Evolutionary conservation across 1,139 yeast genomes (phyloP).

Genomic region (Geotrichum restrictum): DNA sequence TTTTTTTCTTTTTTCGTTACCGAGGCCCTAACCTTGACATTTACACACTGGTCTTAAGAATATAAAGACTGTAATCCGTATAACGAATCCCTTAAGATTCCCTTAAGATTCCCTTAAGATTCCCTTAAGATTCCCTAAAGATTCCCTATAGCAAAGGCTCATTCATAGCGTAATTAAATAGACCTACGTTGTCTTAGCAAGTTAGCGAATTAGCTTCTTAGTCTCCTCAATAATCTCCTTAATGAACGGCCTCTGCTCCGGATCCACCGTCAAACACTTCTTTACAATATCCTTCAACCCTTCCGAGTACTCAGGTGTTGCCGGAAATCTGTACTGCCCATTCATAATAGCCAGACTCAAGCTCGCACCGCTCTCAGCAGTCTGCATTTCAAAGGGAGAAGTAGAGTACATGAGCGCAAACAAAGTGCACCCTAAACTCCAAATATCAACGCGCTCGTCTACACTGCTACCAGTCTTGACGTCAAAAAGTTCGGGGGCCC

Average conservation of each 20-base stretch:
- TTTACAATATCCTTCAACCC: constrained; percentile 54
- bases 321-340: constrained; percentile 67
- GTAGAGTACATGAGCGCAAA: constrained; percentile 73
- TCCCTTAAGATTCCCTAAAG: too few species aligned
- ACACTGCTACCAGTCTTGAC: constrained; percentile 61
- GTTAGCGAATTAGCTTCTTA: constrained; percentile 9
- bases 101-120: too few species aligned
- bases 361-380: constrained; percentile 77
- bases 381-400: constrained; percentile 85
- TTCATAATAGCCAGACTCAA: constrained; percentile 69
- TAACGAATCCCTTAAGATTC: too few species aligned
- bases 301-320: constrained; percentile 50
- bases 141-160: too few species aligned
- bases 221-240: constrained; percentile 50
- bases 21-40: too few species aligned
- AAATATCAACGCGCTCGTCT: constrained; percentile 74
- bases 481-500: constrained; percentile 87
- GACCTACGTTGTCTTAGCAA: too few species aligned
- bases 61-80: too few species aligned
- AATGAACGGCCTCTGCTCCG: constrained; percentile 57
- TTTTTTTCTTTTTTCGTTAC: too few species aligned
- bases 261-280: constrained; percentile 59
- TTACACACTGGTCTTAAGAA: not conserved
- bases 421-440: constrained; percentile 85
- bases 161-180: too few species aligned